Base-by-base conservation (phyloP, 2,329 filamentous ascomycete genomes). In the Alternaria sp. region DNA sequence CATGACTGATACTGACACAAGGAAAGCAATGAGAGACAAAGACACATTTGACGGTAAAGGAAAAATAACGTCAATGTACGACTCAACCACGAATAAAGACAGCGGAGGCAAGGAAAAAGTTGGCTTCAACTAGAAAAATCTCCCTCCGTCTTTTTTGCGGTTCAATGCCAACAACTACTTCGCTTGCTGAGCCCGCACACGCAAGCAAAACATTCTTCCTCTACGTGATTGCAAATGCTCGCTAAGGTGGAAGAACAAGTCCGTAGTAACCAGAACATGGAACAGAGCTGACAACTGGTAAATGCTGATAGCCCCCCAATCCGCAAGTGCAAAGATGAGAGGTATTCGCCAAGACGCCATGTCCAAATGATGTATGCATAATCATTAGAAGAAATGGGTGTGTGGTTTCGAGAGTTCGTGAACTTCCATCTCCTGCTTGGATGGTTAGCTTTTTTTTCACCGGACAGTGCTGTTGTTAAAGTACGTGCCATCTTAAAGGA, bases 351-450 rank as follows among this genome's bases (percentile, higher is more conserved):
- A 75, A 77, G 74, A 77, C 75, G 75, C 76, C 75, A 75, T 73
- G 73, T 75, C 75, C 72, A 74, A 66, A 70, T 71, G 70, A 65
- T 72, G 70, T 67, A 77, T 77, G 75, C 75, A 76, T 75, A 72
- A 74, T 78, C 76, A 72, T 94, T 87, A 99, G 85, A 99, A 98
- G 86, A 99, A 99, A 85, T 99, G 95, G 71, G 95, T 99, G 84
- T 99, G 97, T 74, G 97, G 93, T 83, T 98, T 99, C 68, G 95
- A 98, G 77, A 90, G 92, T 81, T 98, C 95, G 79, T 99, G 95
- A 72, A 99, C 95, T 83, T 98, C 95, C 95, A 99, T 99, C 83
- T 99, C 95, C 95, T 98, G 44, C 53, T 13, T 14, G n/a, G 17
- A 14, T 42, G 37, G 69, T 86, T 78, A 86, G 82, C 66, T 62